Base-by-base conservation (phyloP, 2,329 filamentous ascomycete genomes). In the Plectosphaerella sp. region DNA sequence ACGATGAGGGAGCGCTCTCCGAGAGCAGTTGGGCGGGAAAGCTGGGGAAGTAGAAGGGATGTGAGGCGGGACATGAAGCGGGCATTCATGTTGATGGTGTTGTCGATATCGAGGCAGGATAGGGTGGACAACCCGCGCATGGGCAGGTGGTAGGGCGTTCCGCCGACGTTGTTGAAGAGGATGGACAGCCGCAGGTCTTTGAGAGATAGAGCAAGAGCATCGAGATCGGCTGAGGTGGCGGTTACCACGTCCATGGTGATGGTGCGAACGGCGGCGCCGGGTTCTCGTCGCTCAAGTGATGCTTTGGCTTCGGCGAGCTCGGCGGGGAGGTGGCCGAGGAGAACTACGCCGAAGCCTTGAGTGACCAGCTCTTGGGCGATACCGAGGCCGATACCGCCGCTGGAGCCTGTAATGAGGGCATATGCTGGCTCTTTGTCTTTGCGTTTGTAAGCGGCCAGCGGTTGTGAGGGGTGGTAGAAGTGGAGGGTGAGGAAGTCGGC, bases 41-140 rank as follows among this genome's bases (percentile, higher is more conserved):
- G 18, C 10, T 6, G 16, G 51, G 62, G 63, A n/a, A 67, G 55
- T 54, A 66, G 57, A 28, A 65, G 52, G 6, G 62, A 55, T n/a
- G 66, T 67, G 15, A 68, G 58, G 20, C 63, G 65, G 22, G 67
- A 60, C 63, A 66, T 67, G 62, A 68, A 70, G 25, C 63, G 62
- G 25, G 61, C 62, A 57, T 72, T 69, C 39, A 62, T 48, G 55
- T 64, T 58, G 50, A 71, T 61, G 52, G 61, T 54, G 25, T 54
- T 55, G 54, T 67, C 65, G 51, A 68, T 56, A 16, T 67, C 66
- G 11, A 54, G 58, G 35, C 52, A 53, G 18, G 62, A 55, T 52
- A 64, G 64, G 12, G 61, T 64, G 14, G 52, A 56, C 51, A 64
- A 50, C 49, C 51, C 50, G 43, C 63, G 61, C 56, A 67, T 62